Conservation (phyloP, 2,329 filamentous ascomycete species). For the Exophiala spinifera region DNA sequence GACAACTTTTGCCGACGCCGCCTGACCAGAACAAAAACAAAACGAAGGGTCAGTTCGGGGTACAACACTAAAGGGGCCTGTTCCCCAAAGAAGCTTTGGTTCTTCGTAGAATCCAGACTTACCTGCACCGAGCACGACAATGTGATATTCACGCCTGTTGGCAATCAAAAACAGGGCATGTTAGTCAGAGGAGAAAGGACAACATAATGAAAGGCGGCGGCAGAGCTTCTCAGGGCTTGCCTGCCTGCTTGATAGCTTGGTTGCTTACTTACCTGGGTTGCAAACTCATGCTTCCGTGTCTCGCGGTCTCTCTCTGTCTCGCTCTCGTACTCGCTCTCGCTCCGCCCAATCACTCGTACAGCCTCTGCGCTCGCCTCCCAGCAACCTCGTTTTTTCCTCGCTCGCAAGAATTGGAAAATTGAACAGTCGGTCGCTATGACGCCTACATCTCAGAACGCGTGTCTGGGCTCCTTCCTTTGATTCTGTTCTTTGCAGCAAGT, state of each 20-base stretch:
- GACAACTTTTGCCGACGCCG: constrained; percentile 87
- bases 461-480: no score
- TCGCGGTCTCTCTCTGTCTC: no score
- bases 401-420: background rate
- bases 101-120: constrained; percentile 34
- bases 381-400: background rate
- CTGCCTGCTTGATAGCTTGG: no score
- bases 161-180: background rate
- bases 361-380: background rate
- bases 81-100: no score
- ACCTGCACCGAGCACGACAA: constrained; percentile 79
- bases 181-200: constrained; percentile 5
- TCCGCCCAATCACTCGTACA: no score
- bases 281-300: constrained; percentile 24
- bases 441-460: constrained; percentile 11
- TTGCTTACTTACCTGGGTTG: constrained; percentile 29
- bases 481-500: no score
- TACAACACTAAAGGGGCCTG: no score
- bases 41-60: no score
- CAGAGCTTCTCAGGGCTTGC: background rate
- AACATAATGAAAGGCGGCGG: no score
- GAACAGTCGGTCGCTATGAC: background rate
- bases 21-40: constrained; percentile 48
- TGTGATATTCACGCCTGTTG: constrained; percentile 71
- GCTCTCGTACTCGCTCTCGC: no score